A percentile compares a stretch with the other conserved stretches of the same genome.
Conservation (phyloP, 345 rosid genomes). For the Xanthoceras sorbifolium region DNA sequence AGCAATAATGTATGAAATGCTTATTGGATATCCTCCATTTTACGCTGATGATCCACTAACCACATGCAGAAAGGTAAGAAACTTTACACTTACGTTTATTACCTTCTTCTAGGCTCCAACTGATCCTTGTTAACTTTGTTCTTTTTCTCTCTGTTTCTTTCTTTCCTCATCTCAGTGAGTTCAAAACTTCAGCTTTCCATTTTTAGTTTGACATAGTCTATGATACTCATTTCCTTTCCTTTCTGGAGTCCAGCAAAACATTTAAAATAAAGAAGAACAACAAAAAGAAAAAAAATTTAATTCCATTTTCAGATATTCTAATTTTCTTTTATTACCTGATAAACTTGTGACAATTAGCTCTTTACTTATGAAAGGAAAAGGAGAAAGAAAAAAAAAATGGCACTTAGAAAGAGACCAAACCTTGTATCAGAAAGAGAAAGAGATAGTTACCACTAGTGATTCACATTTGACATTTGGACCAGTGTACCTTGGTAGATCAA, state of each 20-base stretch:
- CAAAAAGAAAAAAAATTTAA: neutral
- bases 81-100: conserved; percentile 19
- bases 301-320: neutral
- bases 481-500: neutral
- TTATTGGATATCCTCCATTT: conserved; percentile 96
- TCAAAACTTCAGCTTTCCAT: neutral
- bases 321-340: neutral
- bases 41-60: conserved; percentile 92
- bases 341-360: conserved; percentile 8
- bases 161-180: neutral
- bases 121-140: conserved; percentile 11
- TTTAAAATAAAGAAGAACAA: neutral
- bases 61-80: conserved; percentile 83
- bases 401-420: neutral
- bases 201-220: neutral
- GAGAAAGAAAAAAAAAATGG: neutral
- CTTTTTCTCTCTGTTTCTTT: conserved; percentile 14
- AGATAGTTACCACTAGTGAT: neutral
- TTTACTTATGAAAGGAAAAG: neutral
- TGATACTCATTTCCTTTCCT: neutral
- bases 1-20: conserved; percentile 98
- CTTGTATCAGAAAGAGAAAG: neutral
- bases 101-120: neutral
- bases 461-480: conserved; percentile 10
- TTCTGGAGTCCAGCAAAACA: neutral